Base-by-base conservation (phyloP, 805 yeast genomes). In the Spathaspora hagerdaliae region DNA sequence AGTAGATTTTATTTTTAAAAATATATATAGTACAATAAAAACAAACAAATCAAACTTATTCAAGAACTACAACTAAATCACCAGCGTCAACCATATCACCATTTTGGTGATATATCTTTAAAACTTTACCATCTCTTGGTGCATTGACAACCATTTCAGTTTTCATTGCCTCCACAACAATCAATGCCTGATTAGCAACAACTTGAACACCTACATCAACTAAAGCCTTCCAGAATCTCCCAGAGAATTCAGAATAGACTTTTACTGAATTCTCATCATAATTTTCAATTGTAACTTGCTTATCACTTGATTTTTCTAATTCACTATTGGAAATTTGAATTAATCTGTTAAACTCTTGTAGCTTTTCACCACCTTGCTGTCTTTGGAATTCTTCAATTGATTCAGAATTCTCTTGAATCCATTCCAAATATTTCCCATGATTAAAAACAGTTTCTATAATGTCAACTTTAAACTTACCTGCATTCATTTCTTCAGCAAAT, bases 51-150 rank as follows among this genome's bases (percentile, higher is more conserved):
- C 7, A 12, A 26, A 37, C 7, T 45, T 57, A 70, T 62, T 79
- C 83, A 36, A 86, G 69, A 24, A 91, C 96, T 42, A 85, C 97
- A 39, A 94, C 96, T 50, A 89, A 69, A 63, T 94, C 98, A 51
- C 99, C 99, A 35, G 97, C 89, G 49, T 92, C 97, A 36, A 92
- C 96, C 86, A 94, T 87, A 59, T 92, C 97, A 58, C 98, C 98
- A 59, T 89, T 88, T 45, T 76, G 74, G 63, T 89, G 96, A 47
- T 81, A 65, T 38, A 88, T 71, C 67, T 86, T 85, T 41, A 78
- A 60, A 19, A 88, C 91, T 59, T 79, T 85, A 57, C 96, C 96
- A 19, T 73, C 71, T 45, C 60, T 72, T 1, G 96, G 77, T 15
- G 97, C 81, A 44, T 67, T 73, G 32, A 92, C 96, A 42, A 81